A percentile compares a stretch with the other conserved stretches of the same genome.
Evolutionary conservation across 2,329 filamentous ascomycete species (phyloP).

Genomic region (Mycosphaerelloides madeirae): DNA sequence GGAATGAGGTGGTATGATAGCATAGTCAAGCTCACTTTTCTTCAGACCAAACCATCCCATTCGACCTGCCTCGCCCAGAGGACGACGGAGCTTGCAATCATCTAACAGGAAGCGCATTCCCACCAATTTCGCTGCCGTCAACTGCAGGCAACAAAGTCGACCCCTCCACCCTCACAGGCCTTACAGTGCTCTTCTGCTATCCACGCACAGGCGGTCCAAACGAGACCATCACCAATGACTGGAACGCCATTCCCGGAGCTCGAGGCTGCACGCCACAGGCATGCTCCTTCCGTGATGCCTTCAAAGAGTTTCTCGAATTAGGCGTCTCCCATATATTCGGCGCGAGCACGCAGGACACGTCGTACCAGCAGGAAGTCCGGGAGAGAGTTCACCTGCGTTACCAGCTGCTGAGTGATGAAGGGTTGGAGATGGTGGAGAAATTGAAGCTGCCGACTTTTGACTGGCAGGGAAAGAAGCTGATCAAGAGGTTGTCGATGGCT

Average conservation of each 20-base stretch:
- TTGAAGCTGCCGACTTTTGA: conserved; percentile 39
- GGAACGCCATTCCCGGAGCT: conserved; percentile 42
- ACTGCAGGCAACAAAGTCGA: conserved; percentile 32
- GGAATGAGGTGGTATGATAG: background rate
- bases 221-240: conserved; percentile 38
- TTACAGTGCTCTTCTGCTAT: conserved; percentile 42
- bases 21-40: too few species aligned
- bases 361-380: conserved; percentile 38
- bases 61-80: conserved; percentile 34
- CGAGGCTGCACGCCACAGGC: conserved; percentile 44
- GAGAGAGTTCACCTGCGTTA: conserved; percentile 38
- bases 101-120: conserved; percentile 27
- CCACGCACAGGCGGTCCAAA: conserved; percentile 38
- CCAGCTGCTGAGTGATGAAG: conserved; percentile 40
- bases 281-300: conserved; percentile 39
- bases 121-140: conserved; percentile 32
- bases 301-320: conserved; percentile 24
- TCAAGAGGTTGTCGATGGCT: conserved; percentile 38
- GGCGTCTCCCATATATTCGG: conserved; percentile 38
- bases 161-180: conserved; percentile 33
- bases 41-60: conserved; percentile 27
- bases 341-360: conserved; percentile 37
- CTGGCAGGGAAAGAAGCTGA: conserved; percentile 35
- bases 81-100: conserved; percentile 41
- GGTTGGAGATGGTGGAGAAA: conserved; percentile 31